phyloP scores from a whole-genome alignment of 371 early-diverging fungal genomes.

The Mortierella sp. region DNA sequence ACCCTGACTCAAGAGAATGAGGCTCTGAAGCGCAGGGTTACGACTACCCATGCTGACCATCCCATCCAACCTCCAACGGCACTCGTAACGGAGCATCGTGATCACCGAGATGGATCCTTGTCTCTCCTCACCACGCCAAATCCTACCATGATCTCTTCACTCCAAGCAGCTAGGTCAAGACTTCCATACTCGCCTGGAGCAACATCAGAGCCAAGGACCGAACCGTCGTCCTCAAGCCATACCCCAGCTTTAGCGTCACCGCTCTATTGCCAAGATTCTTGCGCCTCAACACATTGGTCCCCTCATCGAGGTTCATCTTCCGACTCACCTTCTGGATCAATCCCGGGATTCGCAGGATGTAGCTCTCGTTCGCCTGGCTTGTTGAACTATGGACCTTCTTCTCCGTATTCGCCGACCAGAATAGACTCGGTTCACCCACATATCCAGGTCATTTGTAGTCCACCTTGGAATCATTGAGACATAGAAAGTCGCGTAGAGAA shows the following conservation, averaged over 20 bases:
- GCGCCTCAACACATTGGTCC: conserved; percentile 12
- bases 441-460: too few relatives aligned
- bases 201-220: too few relatives aligned
- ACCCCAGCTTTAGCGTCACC: conserved; percentile 5
- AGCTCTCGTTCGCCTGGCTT: conserved; percentile 19
- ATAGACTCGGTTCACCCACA: neutral
- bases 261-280: conserved; percentile 2
- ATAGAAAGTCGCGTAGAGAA: too few relatives aligned
- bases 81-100: too few relatives aligned
- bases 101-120: too few relatives aligned
- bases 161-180: too few relatives aligned
- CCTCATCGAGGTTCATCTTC: conserved; percentile 5
- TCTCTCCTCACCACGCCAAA: too few relatives aligned
- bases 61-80: conserved; percentile 17
- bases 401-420: conserved; percentile 5
- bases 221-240: too few relatives aligned
- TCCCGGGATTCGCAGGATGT: neutral
- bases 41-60: conserved; percentile 10
- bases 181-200: too few relatives aligned
- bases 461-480: too few relatives aligned
- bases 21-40: conserved; percentile 23
- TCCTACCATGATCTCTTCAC: too few relatives aligned
- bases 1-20: conserved; percentile 40
- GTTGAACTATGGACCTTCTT: conserved; percentile 15
- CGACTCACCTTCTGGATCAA: conserved; percentile 4